Conservation (phyloP, 208 protist genomes). For the Trypanosoma caninum region DNA sequence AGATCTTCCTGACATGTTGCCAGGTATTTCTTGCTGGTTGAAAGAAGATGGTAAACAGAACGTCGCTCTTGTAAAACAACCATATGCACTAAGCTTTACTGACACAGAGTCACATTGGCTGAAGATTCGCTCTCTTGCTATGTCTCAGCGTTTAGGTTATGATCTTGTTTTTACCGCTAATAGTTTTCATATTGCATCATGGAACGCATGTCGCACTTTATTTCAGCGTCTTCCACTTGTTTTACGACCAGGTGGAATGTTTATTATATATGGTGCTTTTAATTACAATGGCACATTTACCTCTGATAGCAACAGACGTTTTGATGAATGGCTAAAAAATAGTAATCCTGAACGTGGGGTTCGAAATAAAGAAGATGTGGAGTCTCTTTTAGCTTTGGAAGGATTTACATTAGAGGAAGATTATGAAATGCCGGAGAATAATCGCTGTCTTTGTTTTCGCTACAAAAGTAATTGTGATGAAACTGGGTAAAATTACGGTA, state of each 20-base stretch:
- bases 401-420: slow-evolving; percentile 18
- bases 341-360: slow-evolving; percentile 3
- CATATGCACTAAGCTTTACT: slow-evolving; percentile 12
- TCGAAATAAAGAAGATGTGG: slow-evolving; percentile 13
- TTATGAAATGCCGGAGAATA: slow-evolving; percentile 23
- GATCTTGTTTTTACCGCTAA: slow-evolving; percentile 24
- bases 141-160: background rate
- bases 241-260: slow-evolving; percentile 15
- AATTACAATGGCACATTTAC: slow-evolving; percentile 25
- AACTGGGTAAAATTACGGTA: background rate
- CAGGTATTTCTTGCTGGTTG: slow-evolving; percentile 13
- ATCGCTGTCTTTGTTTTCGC: slow-evolving; percentile 22
- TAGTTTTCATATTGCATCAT: slow-evolving; percentile 20
- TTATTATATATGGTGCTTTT: slow-evolving; percentile 22
- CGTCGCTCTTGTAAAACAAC: background rate
- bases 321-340: slow-evolving; percentile 13
- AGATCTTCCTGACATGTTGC: slow-evolving; percentile 7
- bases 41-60: slow-evolving; percentile 12
- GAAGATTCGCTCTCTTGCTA: background rate
- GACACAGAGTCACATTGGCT: slow-evolving; percentile 9
- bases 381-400: background rate
- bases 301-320: slow-evolving; percentile 18
- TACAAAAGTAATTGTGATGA: background rate
- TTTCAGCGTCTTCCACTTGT: slow-evolving; percentile 9
- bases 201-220: slow-evolving; percentile 1